Evolutionary conservation across 805 yeast species (phyloP).

Genomic region (Limtongia smithiae): DNA sequence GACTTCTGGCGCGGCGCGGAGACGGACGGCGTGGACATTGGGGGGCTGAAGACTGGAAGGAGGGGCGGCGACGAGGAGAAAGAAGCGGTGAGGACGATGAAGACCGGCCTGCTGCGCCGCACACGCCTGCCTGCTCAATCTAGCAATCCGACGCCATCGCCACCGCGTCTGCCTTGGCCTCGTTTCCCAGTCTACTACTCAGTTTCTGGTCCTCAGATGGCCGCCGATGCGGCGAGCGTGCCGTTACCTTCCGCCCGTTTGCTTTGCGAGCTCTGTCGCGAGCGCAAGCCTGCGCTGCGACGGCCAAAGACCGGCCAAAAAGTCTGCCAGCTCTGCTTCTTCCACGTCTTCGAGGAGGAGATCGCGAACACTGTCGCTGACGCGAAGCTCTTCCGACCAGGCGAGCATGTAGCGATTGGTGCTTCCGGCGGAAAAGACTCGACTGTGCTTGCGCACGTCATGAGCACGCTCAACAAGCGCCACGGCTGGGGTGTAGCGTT

Average conservation of each 20-base stretch:
- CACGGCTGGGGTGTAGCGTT: slow-evolving; percentile 83
- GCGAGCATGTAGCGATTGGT: slow-evolving; percentile 92
- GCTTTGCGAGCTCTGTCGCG: slow-evolving; percentile 79
- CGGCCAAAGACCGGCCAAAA: slow-evolving; percentile 91
- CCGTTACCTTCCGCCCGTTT: background rate
- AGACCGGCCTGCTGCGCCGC: too few relatives aligned
- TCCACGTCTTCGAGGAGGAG: slow-evolving; percentile 86
- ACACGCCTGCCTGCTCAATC: too few relatives aligned
- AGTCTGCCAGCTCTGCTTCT: slow-evolving; percentile 88
- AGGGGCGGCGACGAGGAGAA: background rate
- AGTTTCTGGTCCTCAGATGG: too few relatives aligned
- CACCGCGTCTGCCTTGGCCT: too few relatives aligned
- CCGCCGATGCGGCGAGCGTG: background rate
- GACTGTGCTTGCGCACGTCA: slow-evolving; percentile 84
- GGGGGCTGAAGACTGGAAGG: background rate
- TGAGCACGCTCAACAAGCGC: slow-evolving; percentile 83
- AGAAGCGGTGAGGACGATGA: too few relatives aligned
- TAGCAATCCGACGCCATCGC: too few relatives aligned
- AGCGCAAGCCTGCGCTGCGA: slow-evolving; percentile 77
- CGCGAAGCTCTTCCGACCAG: slow-evolving; percentile 65
- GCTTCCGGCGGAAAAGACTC: slow-evolving; percentile 99
- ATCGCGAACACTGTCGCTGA: slow-evolving; percentile 82
- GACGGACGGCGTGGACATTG: slow-evolving; percentile 4
- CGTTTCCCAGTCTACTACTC: too few relatives aligned
- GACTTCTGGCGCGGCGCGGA: slow-evolving; percentile 10